Percentiles rank a stretch among this genome's conserved stretches.
phyloP scores from a whole-genome alignment of 106 monocot genomes.

The Acorus gramineus region DNA sequence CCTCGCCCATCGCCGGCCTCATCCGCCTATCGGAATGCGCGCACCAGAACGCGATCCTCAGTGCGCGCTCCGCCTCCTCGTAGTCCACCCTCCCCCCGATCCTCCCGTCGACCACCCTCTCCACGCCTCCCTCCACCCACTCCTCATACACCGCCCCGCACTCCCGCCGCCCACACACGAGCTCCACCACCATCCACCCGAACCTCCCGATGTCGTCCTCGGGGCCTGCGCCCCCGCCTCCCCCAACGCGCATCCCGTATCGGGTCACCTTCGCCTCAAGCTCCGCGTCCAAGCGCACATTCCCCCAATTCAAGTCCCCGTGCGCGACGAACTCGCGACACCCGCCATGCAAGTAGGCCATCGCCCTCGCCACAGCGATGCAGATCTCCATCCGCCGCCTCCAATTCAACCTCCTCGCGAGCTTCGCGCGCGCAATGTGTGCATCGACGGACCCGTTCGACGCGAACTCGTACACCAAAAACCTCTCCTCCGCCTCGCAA shows the following conservation, averaged over 20 bases:
- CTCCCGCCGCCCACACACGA: background rate
- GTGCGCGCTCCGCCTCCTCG: slow-evolving; percentile 10
- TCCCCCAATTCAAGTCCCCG: slow-evolving; percentile 20
- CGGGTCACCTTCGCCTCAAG: slow-evolving; percentile 15
- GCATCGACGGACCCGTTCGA: slow-evolving; percentile 15
- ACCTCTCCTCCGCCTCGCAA: slow-evolving; percentile 5
- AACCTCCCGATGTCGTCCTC: slow-evolving; percentile 18
- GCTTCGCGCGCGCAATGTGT: slow-evolving; percentile 4
- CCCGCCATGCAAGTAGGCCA: slow-evolving; percentile 13
- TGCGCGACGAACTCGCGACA: slow-evolving; percentile 21
- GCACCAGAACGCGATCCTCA: slow-evolving; percentile 23
- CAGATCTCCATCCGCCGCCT: slow-evolving; percentile 15
- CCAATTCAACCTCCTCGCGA: slow-evolving; percentile 13
- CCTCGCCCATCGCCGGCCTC: slow-evolving; percentile 21
- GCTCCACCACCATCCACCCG: slow-evolving; percentile 12
- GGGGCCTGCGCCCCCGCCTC: background rate
- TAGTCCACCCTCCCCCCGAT: slow-evolving; percentile 9
- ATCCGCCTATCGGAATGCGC: slow-evolving; percentile 6
- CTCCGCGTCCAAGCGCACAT: slow-evolving; percentile 12
- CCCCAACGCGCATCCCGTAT: background rate
- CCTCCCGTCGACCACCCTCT: slow-evolving; percentile 10
- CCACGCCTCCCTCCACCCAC: background rate
- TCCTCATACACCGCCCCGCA: slow-evolving; percentile 2
- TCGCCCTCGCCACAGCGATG: slow-evolving; percentile 15
- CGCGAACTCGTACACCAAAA: slow-evolving; percentile 10